A percentile compares a stretch with the other conserved stretches of the same genome.
These are phyloP conservation scores for Astrephomene gubernaculifera DNA, from an alignment of 139 green algal species.

Conservation along the genomic window DNA sequence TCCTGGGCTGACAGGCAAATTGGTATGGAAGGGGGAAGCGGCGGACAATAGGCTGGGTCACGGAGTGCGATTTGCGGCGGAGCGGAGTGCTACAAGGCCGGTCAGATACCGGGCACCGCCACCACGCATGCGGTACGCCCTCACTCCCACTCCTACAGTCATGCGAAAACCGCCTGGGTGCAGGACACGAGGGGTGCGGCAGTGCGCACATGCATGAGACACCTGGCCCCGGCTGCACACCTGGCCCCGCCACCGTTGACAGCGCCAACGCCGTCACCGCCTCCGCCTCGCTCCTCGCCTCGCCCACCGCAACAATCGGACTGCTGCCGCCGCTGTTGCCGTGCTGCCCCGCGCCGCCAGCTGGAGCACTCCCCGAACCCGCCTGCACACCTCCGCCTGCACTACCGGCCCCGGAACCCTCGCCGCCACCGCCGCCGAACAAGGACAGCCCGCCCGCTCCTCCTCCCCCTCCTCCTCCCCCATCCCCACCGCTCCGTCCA, in stretches of 20 bases:
- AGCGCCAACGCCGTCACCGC: conserved; percentile 60
- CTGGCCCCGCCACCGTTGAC: neutral
- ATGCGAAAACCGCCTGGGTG: too few relatives aligned
- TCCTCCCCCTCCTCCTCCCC: neutral
- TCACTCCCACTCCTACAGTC: too few relatives aligned
- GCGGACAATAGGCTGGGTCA: too few relatives aligned
- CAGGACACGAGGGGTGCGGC: too few relatives aligned
- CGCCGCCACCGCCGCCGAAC: neutral
- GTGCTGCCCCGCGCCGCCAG: neutral
- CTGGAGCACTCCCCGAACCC: neutral
- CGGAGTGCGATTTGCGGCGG: too few relatives aligned
- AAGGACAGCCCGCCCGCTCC: neutral
- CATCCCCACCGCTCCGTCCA: too few relatives aligned
- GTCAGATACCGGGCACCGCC: too few relatives aligned
- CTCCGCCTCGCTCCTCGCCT: conserved; percentile 55
- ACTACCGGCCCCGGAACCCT: neutral
- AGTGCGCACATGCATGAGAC: neutral
- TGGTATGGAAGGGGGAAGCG: too few relatives aligned
- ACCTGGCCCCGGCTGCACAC: neutral
- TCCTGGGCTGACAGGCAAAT: too few relatives aligned
- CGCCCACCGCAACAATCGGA: conserved; percentile 41
- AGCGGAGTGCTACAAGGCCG: too few relatives aligned
- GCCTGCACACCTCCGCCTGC: too few relatives aligned
- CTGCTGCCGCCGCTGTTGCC: neutral
- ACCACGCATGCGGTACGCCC: too few relatives aligned